Conservation (phyloP, 1,284 basidiomycete species). For the Ganoderma boninense region DNA sequence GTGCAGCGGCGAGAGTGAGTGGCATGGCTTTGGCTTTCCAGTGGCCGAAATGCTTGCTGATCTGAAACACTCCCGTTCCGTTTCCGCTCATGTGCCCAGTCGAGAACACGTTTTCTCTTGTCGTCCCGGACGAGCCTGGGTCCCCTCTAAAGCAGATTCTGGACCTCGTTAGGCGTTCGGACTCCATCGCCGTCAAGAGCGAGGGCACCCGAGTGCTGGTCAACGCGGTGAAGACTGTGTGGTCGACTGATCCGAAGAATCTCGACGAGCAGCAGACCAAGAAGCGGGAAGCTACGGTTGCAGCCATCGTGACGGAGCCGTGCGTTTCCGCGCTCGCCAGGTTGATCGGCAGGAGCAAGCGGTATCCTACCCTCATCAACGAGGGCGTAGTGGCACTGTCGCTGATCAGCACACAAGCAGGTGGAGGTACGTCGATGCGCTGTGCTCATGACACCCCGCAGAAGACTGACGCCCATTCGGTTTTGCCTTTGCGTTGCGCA, state of each 20-base stretch:
- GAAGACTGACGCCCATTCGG: slow-evolving; percentile 20
- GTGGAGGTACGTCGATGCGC: slow-evolving; percentile 62
- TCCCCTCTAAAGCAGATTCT: slow-evolving; percentile 76
- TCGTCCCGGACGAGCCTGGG: slow-evolving; percentile 49
- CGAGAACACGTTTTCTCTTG: slow-evolving; percentile 67
- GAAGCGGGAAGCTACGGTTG: slow-evolving; percentile 63
- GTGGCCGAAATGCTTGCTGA: slow-evolving; percentile 19
- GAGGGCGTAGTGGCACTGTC: slow-evolving; percentile 90
- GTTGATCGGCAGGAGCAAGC: slow-evolving; percentile 79
- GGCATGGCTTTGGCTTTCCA: slow-evolving; percentile 37
- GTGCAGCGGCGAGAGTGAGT: slow-evolving; percentile 75
- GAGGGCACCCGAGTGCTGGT: slow-evolving; percentile 91
- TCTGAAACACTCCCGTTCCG: not conserved
- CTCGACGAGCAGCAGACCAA: slow-evolving; percentile 47
- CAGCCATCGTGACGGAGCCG: slow-evolving; percentile 57
- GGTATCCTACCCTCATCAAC: slow-evolving; percentile 88
- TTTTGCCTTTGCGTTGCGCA: not conserved
- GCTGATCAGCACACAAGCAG: slow-evolving; percentile 70
- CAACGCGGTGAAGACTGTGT: slow-evolving; percentile 80
- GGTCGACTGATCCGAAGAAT: slow-evolving; percentile 57
- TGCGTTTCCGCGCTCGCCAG: slow-evolving; percentile 72
- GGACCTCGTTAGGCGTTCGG: slow-evolving; percentile 79
- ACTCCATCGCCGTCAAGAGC: slow-evolving; percentile 85
- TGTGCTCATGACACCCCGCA: slow-evolving; percentile 14
- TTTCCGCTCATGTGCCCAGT: slow-evolving; percentile 50